These are phyloP conservation scores for Eremochloa ophiuroides DNA, from an alignment of 176 grass and related monocot species.

Conservation along the genomic window DNA sequence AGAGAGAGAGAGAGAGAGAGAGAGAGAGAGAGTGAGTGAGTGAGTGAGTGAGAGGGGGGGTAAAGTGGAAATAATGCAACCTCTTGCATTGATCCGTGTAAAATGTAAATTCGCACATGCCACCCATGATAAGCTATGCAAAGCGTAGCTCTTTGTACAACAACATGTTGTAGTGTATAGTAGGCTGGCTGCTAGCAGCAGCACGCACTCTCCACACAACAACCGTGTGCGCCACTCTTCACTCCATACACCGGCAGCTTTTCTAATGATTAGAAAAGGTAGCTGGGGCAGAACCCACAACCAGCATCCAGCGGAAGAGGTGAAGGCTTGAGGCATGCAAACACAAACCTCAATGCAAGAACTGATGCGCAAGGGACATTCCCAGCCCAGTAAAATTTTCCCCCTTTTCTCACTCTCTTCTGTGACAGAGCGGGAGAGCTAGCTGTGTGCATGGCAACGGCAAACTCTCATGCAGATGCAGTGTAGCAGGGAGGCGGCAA, in stretches of 20 bases:
- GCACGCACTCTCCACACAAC: not conserved
- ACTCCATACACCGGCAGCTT: not conserved
- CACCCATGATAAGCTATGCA: not conserved
- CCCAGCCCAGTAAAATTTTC: not conserved
- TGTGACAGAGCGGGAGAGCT: not conserved
- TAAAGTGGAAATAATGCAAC: not conserved
- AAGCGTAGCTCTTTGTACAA: not conserved
- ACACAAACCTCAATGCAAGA: not conserved
- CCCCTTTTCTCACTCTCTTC: not conserved
- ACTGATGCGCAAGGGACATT: not conserved
- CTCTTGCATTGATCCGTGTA: not conserved
- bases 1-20: too few relatives aligned
- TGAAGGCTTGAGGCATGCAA: not conserved
- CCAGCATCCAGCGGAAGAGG: not conserved
- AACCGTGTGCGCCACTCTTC: conserved; percentile 1
- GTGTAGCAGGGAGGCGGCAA: too few relatives aligned
- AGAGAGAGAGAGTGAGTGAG: too few relatives aligned
- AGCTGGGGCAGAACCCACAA: not conserved
- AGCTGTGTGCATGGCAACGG: conserved; percentile 1
- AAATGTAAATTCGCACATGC: not conserved
- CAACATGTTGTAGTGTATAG: too few relatives aligned
- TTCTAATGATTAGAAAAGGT: conserved; percentile 15
- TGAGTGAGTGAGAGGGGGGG: too few relatives aligned
- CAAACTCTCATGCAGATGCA: not conserved
- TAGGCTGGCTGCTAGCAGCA: not conserved